Base-by-base conservation (phyloP, 371 early-diverging fungal genomes). In the Mortierella sp. region DNA sequence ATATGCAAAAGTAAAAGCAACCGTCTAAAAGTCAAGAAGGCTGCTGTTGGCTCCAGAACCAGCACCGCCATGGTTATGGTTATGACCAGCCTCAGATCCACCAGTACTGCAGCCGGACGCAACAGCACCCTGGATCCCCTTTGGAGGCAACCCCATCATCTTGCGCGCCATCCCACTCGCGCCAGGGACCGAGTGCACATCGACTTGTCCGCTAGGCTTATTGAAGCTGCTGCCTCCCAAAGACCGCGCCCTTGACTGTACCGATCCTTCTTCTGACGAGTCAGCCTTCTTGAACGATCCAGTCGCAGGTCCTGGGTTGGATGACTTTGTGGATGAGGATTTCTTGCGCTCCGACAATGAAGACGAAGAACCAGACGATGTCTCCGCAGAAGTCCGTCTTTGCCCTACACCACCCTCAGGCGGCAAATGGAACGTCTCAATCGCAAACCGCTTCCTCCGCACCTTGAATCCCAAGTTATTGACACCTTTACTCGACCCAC, bases 361-460 rank as follows among this genome's bases (percentile, higher is more conserved):
- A 21, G 78, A 35, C 11, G 78, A 77, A 4, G 83, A 70, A 0
- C 72, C 35, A 1, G 81, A 81, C 8, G 81, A 81, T 3, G 85
- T 75, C 24, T 85, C 82, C 43, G 81, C 75, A 32, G 92, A 89
- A 0, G 93, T 91, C 43, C 95, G 91, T 46, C 96, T 88, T 63
- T 95, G 95, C 12, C 92, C 91, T 2, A 95, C 93, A 10, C 96
- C 95, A 51, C 96, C 96, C 82, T 98, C 98, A 8, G 98, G 97
- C 21, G 99, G 99, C 74, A 98, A 87, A 83, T 96, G 94, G 89
- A 97, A 98, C 0, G 97, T 95, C 80, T 98, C 98, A 44, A 98
- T 96, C 3, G 93, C 89, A 84, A 98, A 98, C 75, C 96, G 91
- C 82, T 97, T 98, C 68, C 98, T 90, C 54, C 97, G 89, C 44